Evolutionary conservation across 1,284 basidiomycete species (phyloP).

Genomic region (Ustilago cynodontis): DNA sequence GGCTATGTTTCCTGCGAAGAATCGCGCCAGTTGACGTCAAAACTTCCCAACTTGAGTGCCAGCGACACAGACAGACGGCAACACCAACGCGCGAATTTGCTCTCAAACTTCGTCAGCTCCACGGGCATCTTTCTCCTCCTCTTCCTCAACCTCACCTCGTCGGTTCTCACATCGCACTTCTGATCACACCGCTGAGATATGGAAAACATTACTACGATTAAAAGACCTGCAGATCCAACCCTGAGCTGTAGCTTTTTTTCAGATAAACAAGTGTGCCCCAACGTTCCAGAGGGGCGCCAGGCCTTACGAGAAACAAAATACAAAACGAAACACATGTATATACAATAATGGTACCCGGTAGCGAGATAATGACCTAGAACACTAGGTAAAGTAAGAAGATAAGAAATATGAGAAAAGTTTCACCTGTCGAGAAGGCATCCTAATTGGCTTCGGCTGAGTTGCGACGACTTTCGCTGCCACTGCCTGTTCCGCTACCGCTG

Average conservation of each 20-base stretch:
- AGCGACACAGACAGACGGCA: no score
- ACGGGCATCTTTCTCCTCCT: no score
- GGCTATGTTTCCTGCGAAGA: no score
- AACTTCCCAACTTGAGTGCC: no score
- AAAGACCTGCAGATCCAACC: constrained; percentile 8
- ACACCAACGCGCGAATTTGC: no score
- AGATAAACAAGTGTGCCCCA: constrained; percentile 8
- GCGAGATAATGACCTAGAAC: constrained; percentile 1
- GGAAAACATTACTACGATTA: constrained; percentile 11
- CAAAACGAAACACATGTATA: constrained; percentile 7
- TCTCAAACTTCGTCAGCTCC: no score
- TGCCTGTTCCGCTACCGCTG: constrained; percentile 32
- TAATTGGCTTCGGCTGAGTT: constrained; percentile 42
- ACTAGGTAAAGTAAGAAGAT: not conserved
- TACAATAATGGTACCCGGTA: constrained; percentile 7
- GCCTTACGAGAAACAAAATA: constrained; percentile 13
- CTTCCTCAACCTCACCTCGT: no score
- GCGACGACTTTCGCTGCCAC: constrained; percentile 42
- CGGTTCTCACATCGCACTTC: not conserved
- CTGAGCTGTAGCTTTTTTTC: constrained; percentile 10
- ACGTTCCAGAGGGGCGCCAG: constrained; percentile 1
- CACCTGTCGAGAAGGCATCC: no score
- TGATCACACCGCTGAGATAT: not conserved
- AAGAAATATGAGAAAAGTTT: not conserved
- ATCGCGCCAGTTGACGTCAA: no score